phyloP scores from a whole-genome alignment of 2,329 filamentous ascomycete genomes.

The Hirsutella minnesotensis region DNA sequence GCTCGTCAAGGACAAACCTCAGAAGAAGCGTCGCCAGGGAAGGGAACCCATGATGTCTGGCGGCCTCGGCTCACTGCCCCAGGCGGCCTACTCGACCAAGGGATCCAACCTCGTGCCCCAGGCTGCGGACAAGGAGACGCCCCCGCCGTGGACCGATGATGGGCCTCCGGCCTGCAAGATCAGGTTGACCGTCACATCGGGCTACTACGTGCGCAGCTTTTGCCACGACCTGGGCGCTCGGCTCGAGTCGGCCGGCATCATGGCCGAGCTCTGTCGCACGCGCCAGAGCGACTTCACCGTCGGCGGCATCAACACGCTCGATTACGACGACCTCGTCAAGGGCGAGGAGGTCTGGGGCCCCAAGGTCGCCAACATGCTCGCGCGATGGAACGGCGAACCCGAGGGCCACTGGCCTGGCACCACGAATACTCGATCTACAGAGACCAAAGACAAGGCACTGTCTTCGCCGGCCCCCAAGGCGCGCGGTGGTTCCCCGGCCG shows the following conservation, averaged over 20 bases:
- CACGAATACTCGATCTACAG: neutral
- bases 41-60: slow-evolving; percentile 42
- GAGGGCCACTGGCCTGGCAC: slow-evolving; percentile 12
- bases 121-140: slow-evolving; percentile 31
- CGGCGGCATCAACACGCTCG: slow-evolving; percentile 57
- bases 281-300: slow-evolving; percentile 74
- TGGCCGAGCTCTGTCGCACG: slow-evolving; percentile 72
- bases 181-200: slow-evolving; percentile 84
- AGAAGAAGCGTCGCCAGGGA: slow-evolving; percentile 18
- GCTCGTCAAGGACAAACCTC: slow-evolving; percentile 39
- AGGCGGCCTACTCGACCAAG: slow-evolving; percentile 23
- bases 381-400: slow-evolving; percentile 27
- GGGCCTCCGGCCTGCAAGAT: slow-evolving; percentile 69
- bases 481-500: slow-evolving; percentile 3
- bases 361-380: slow-evolving; percentile 43
- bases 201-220: slow-evolving; percentile 92
- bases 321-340: slow-evolving; percentile 63
- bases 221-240: slow-evolving; percentile 84
- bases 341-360: slow-evolving; percentile 78
- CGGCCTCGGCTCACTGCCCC: slow-evolving; percentile 39
- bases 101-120: slow-evolving; percentile 44
- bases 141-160: slow-evolving; percentile 46
- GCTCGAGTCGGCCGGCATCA: slow-evolving; percentile 69
- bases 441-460: slow-evolving; percentile 8
- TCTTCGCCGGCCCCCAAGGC: slow-evolving; percentile 6